phyloP scores from a whole-genome alignment of 1,284 basidiomycete genomes.

The Neolentinus lepideus region DNA sequence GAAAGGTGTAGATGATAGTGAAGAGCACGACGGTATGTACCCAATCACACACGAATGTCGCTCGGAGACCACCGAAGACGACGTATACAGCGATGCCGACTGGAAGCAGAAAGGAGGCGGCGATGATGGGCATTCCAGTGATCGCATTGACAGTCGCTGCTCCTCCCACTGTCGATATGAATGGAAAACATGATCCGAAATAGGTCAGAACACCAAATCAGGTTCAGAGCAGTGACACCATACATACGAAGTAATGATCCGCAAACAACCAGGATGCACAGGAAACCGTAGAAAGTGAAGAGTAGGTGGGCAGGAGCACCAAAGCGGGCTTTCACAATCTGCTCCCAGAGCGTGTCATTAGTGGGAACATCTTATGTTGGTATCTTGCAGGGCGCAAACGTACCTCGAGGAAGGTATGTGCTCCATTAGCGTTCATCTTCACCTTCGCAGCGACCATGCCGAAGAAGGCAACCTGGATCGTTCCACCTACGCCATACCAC shows the following conservation, averaged over 20 bases:
- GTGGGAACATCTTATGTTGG: conserved; percentile 3
- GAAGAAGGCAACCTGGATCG: conserved; percentile 69
- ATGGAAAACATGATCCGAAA: conserved; percentile 5
- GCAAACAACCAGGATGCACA: conserved; percentile 76
- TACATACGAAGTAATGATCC: conserved; percentile 40
- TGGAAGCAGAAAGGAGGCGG: conserved; percentile 75
- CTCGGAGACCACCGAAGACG: conserved; percentile 43
- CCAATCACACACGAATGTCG: conserved; percentile 49
- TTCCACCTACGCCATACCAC: conserved; percentile 55
- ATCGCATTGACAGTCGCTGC: conserved; percentile 74
- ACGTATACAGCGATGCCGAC: conserved; percentile 38
- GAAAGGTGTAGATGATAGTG: conserved; percentile 41
- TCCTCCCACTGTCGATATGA: conserved; percentile 44
- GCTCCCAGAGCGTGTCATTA: conserved; percentile 13
- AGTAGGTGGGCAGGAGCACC: conserved; percentile 66
- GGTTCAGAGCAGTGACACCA: conserved; percentile 26
- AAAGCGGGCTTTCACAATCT: conserved; percentile 69
- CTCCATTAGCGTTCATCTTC: conserved; percentile 62
- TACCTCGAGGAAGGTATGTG: conserved; percentile 49
- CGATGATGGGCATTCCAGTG: conserved; percentile 79
- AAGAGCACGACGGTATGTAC: conserved; percentile 39
- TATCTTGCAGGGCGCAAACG: conserved; percentile 1
- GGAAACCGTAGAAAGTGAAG: conserved; percentile 75
- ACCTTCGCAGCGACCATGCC: conserved; percentile 68
- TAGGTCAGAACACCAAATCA: conserved; percentile 22